A percentile compares a stretch with the other conserved stretches of the same genome.
Conservation (phyloP, 2,329 filamentous ascomycete genomes). For the Gaeumannomyces tritici region DNA sequence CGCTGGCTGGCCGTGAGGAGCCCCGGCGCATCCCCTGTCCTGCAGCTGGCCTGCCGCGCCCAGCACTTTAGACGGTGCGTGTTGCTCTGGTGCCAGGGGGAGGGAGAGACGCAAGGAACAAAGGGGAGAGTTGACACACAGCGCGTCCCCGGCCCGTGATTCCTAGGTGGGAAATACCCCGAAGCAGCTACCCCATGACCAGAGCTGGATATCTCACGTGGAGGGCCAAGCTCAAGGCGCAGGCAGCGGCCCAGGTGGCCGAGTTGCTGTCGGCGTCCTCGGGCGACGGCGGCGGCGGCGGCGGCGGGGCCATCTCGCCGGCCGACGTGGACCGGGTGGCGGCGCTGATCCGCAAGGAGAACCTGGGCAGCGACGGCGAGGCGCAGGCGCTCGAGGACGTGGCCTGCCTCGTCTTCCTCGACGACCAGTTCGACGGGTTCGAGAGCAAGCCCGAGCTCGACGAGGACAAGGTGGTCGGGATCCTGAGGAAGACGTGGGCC, state of each 20-base stretch:
- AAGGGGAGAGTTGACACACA: background rate
- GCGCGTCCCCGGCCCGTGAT: too few relatives aligned
- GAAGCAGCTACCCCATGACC: slow-evolving; percentile 63
- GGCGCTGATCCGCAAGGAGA: slow-evolving; percentile 70
- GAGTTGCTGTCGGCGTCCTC: slow-evolving; percentile 38
- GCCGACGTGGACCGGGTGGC: slow-evolving; percentile 54
- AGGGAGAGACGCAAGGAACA: background rate
- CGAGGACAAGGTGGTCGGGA: slow-evolving; percentile 66
- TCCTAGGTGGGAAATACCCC: slow-evolving; percentile 68
- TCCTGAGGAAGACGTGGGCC: slow-evolving; percentile 64
- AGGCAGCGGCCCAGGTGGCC: slow-evolving; percentile 44
- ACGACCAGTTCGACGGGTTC: slow-evolving; percentile 78
- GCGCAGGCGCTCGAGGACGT: slow-evolving; percentile 73
- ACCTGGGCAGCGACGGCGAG: slow-evolving; percentile 40
- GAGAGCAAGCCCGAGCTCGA: slow-evolving; percentile 55
- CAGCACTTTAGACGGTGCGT: slow-evolving; percentile 70
- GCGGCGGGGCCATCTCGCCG: slow-evolving; percentile 16
- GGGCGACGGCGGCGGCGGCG: slow-evolving; percentile 1
- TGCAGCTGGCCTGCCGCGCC: slow-evolving; percentile 70
- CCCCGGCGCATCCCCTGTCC: slow-evolving; percentile 52
- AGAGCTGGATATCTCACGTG: slow-evolving; percentile 71
- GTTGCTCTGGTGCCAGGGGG: slow-evolving; percentile 4
- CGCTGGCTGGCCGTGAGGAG: slow-evolving; percentile 54
- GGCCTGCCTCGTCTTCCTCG: slow-evolving; percentile 78
- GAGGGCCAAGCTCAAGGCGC: slow-evolving; percentile 64